phyloP scores from a whole-genome alignment of 2,329 filamentous ascomycete genomes.

The Aspergillus eucalypticola region DNA sequence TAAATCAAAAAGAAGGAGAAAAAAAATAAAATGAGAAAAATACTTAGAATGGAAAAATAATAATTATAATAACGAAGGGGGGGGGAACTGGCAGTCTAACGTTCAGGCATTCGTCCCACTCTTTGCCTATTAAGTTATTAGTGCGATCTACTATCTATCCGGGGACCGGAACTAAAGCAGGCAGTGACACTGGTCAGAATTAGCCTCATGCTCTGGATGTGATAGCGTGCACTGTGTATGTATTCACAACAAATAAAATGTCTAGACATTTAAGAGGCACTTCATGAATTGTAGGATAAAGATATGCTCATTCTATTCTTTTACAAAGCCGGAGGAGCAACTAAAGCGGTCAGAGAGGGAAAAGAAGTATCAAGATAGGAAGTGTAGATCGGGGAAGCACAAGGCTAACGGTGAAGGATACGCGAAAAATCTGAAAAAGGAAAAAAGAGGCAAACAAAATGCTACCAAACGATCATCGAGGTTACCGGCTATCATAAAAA shows the following conservation, averaged over 20 bases:
- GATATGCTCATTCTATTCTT: not conserved
- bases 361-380: not conserved
- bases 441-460: not conserved
- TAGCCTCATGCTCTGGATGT: not conserved
- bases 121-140: not conserved
- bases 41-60: not conserved
- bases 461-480: not conserved
- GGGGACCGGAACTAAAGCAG: not conserved
- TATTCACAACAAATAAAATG: not conserved
- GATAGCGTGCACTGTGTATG: not conserved
- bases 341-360: not conserved
- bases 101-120: slow-evolving; percentile 4
- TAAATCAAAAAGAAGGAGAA: not conserved
- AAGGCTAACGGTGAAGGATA: too few species aligned
- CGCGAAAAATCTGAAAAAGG: not conserved
- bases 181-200: not conserved
- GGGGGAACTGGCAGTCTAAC: slow-evolving; percentile 2
- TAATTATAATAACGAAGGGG: not conserved
- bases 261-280: not conserved
- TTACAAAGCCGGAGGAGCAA: not conserved
- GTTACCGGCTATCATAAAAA: not conserved
- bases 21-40: not conserved
- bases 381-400: not conserved
- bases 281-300: not conserved
- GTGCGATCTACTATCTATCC: slow-evolving; percentile 4